Percentiles rank a stretch among this genome's conserved stretches.
Conservation (phyloP, 139 green algal genomes). For the Gonium pectorale region DNA sequence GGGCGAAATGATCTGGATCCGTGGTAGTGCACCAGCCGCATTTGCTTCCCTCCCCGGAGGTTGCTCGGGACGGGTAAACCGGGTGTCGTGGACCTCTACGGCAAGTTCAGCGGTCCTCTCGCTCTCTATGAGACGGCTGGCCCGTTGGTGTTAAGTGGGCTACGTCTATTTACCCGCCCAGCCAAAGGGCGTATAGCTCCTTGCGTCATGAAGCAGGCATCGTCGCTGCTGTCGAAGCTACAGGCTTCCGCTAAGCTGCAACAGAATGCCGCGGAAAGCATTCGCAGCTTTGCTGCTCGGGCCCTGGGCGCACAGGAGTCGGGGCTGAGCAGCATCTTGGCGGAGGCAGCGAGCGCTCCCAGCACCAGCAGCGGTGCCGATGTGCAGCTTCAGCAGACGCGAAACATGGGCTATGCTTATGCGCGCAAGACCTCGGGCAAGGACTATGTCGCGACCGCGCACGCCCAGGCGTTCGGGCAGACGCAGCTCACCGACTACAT, state of each 20-base stretch:
- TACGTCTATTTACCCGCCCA: too few species aligned
- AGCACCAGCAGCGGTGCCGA: slow-evolving; percentile 20
- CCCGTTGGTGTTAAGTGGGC: too few species aligned
- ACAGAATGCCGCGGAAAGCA: neutral
- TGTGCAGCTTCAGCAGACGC: slow-evolving; percentile 35
- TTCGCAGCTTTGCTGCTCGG: slow-evolving; percentile 4
- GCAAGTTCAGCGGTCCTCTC: too few species aligned
- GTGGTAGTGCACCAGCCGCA: too few species aligned
- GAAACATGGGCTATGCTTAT: slow-evolving; percentile 57
- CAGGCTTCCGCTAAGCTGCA: slow-evolving; percentile 28
- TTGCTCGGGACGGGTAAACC: too few species aligned
- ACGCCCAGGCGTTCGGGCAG: slow-evolving; percentile 35
- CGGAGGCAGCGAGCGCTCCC: neutral
- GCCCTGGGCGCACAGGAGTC: slow-evolving; percentile 3
- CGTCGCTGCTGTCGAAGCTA: slow-evolving; percentile 35
- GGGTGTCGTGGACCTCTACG: too few species aligned
- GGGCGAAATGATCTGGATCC: too few species aligned
- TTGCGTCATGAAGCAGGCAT: slow-evolving; percentile 32
- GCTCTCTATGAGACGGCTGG: too few species aligned
- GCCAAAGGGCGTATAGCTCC: too few species aligned
- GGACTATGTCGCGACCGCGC: slow-evolving; percentile 37
- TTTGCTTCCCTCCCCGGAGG: too few species aligned
- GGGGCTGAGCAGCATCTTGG: neutral
- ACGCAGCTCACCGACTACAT: slow-evolving; percentile 68
- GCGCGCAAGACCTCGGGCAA: slow-evolving; percentile 51